Evolutionary conservation across 2,329 filamentous ascomycete genomes (phyloP), one percentile per base, ranked within the genome.

Genomic region (Paecilomyces sp.): DNA sequence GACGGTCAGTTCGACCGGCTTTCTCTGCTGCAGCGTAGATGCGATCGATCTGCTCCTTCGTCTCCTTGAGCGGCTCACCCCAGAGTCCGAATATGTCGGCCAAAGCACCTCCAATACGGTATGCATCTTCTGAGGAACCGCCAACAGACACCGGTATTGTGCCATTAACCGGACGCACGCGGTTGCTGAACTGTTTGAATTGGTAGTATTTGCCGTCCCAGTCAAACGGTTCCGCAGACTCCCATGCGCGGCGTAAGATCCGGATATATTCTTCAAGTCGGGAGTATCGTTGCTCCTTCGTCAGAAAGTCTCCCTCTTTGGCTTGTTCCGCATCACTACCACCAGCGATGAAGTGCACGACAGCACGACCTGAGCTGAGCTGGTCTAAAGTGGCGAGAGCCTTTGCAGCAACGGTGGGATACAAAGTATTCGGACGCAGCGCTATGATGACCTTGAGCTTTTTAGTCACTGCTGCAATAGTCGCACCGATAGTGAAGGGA

Each of bases 31-130:
- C 84, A 2, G 79, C 81, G 62, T 85, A 85, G 67, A 87, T 82
- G 22, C 79, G 78, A 62, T 85, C 82, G 63, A 87, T 85, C 68
- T 87, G 84, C 65, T 86, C 77, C 70, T 83, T 83, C 0, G 84
- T 86, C 67, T 87, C 84, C 71, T 85, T 85, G 1, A 86, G 74
- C 1, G 84, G 84, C 66, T 87, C 84, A 11, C 84, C 84, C 84
- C 84, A 87, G 3, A 87, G 79, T 0, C 84, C 84, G 62, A 86
- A 86, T 65, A 87, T 87, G 62, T 87, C 84, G 30, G 79, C 84
- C 1, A 85, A 75, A 0, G 79, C 73, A 30, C 84, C 84, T 25
- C 84, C 84, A 47, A 85, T 76, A 24, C 83, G 81, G 70, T 86
- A 86, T 0, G 84, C 84, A 3, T 82, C 83, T 18, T 81, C 78